phyloP scores from a whole-genome alignment of 2,329 filamentous ascomycete species.

The Ramularia collo-cygni region DNA sequence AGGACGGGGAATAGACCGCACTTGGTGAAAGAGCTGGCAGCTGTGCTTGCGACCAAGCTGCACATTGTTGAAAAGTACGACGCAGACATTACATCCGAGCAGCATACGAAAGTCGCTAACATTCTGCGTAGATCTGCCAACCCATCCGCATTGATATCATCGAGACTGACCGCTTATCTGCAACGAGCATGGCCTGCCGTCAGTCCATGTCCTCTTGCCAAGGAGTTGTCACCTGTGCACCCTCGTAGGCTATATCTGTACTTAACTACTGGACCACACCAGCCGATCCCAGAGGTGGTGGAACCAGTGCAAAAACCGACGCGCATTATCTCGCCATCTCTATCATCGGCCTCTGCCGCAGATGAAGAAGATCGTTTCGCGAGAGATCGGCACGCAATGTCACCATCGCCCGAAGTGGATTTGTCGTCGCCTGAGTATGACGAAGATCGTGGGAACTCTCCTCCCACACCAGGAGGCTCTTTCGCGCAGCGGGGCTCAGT shows the following conservation, averaged over 20 bases:
- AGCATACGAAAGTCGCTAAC: constrained; percentile 22
- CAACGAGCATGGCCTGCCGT: constrained; percentile 75
- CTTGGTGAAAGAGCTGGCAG: constrained; percentile 86
- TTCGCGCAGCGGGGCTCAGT: constrained; percentile 47
- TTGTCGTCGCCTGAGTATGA: constrained; percentile 83
- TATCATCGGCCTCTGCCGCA: constrained; percentile 66
- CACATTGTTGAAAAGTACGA: constrained; percentile 87
- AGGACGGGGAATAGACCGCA: constrained; percentile 88
- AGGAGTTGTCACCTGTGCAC: constrained; percentile 86
- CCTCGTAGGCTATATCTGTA: constrained; percentile 96
- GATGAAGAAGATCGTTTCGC: constrained; percentile 61
- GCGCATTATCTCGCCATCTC: constrained; percentile 72
- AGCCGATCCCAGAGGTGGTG: constrained; percentile 63
- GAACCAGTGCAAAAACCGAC: constrained; percentile 32
- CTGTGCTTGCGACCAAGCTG: constrained; percentile 67
- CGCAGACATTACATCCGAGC: constrained; percentile 10
- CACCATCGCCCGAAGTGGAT: constrained; percentile 88
- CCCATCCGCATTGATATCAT: constrained; percentile 90
- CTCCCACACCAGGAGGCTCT: constrained; percentile 56
- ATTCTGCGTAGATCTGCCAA: constrained; percentile 70
- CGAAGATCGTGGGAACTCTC: constrained; percentile 52
- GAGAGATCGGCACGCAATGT: constrained; percentile 59
- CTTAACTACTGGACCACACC: constrained; percentile 78
- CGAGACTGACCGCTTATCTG: constrained; percentile 79
- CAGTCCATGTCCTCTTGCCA: constrained; percentile 79